A percentile compares a stretch with the other conserved stretches of the same genome.
Evolutionary conservation across 257 asterid species (phyloP).

Genomic region (Scutellaria minor): DNA sequence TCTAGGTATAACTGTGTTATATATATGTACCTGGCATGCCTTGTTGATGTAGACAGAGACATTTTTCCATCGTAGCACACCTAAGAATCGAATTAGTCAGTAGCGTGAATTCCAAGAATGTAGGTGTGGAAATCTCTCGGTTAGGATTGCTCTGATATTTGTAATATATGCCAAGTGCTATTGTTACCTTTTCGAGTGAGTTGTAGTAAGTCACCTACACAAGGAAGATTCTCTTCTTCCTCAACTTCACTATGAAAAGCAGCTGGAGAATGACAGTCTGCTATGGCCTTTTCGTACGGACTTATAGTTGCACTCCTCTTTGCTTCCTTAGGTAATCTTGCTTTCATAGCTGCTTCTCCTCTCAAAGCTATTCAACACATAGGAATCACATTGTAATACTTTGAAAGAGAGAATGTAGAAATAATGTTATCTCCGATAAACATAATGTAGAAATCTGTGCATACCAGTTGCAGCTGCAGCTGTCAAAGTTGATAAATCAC

Average conservation of each 20-base stretch:
- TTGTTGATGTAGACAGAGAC: conserved; percentile 70
- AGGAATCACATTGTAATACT: conserved; percentile 18
- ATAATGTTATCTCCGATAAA: not conserved
- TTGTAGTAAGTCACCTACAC: conserved; percentile 77
- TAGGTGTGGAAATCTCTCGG: not conserved
- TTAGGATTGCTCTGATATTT: not conserved
- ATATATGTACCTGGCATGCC: conserved; percentile 55
- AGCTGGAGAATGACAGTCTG: conserved; percentile 49
- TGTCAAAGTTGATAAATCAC: conserved; percentile 75
- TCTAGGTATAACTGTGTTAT: conserved; percentile 1
- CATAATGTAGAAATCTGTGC: not conserved
- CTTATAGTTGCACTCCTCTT: conserved; percentile 81
- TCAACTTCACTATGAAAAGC: conserved; percentile 37
- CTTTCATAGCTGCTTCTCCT: conserved; percentile 81
- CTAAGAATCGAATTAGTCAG: conserved; percentile 45
- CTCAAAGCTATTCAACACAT: conserved; percentile 57
- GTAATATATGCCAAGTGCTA: not conserved
- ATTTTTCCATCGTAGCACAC: conserved; percentile 67
- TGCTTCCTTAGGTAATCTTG: conserved; percentile 76
- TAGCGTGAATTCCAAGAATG: not conserved
- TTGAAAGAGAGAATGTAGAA: not conserved
- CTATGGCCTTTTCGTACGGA: conserved; percentile 66
- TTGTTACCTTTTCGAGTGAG: conserved; percentile 68
- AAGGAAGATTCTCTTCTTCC: conserved; percentile 59
- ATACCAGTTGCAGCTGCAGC: conserved; percentile 96